Percentiles rank a stretch among this genome's conserved stretches.
Evolutionary conservation across 306 rosid species (phyloP).

Genomic region (Prunus salicina): DNA sequence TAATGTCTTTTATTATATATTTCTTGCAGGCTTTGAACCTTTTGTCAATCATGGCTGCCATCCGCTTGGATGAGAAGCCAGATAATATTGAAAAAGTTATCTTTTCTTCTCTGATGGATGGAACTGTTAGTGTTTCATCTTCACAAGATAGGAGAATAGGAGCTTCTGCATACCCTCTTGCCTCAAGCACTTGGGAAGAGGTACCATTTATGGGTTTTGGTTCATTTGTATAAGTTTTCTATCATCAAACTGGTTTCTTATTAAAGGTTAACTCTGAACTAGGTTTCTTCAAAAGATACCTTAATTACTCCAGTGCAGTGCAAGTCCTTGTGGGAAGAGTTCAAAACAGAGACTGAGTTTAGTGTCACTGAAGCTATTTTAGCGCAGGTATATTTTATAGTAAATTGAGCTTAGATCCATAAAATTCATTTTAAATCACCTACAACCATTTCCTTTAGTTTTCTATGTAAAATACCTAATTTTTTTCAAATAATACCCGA

Average conservation of each 20-base stretch:
- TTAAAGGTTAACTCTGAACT: constrained; percentile 13
- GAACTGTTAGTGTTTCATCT: constrained; percentile 39
- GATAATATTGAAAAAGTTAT: constrained; percentile 63
- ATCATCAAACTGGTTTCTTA: constrained; percentile 15
- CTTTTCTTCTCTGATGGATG: constrained; percentile 50
- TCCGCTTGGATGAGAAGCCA: constrained; percentile 79
- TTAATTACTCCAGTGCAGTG: constrained; percentile 79
- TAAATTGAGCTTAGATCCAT: too few relatives aligned
- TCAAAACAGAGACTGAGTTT: constrained; percentile 76
- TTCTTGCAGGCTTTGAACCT: constrained; percentile 67
- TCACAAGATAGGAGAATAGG: constrained; percentile 38
- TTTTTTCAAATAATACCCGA: too few relatives aligned
- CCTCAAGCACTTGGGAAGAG: constrained; percentile 91
- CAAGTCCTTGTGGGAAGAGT: constrained; percentile 88
- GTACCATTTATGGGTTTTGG: constrained; percentile 42
- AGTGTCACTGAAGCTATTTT: constrained; percentile 75
- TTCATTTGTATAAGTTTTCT: constrained; percentile 10
- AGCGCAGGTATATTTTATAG: constrained; percentile 59
- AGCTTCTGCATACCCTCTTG: constrained; percentile 60
- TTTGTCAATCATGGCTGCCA: constrained; percentile 73
- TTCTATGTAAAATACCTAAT: too few relatives aligned
- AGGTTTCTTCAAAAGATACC: constrained; percentile 63
- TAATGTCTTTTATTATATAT: not conserved
- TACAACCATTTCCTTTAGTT: too few relatives aligned
- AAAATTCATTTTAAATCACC: too few relatives aligned